phyloP scores from a whole-genome alignment of 2,329 filamentous ascomycete genomes.

The Ploettnerulaceae sp. region DNA sequence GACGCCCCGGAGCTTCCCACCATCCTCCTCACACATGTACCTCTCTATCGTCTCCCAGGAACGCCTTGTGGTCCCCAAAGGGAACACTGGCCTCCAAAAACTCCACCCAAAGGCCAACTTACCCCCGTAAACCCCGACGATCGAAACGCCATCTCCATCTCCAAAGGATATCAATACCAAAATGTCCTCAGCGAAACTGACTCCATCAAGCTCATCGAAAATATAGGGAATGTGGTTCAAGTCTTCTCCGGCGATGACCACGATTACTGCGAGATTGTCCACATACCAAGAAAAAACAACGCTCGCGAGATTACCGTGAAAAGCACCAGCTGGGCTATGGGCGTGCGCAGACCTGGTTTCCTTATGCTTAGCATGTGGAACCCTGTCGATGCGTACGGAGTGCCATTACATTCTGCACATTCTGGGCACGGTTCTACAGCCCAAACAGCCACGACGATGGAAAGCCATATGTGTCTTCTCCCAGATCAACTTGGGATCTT shows the following conservation, averaged over 20 bases:
- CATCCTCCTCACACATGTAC: conserved; percentile 85
- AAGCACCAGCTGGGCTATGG: conserved; percentile 94
- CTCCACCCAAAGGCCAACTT: conserved; percentile 53
- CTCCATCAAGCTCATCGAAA: conserved; percentile 69
- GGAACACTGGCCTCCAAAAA: conserved; percentile 74
- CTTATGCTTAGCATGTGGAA: conserved; percentile 89
- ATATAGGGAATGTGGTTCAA: conserved; percentile 74
- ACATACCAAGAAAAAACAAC: conserved; percentile 56
- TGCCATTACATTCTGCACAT: conserved; percentile 37
- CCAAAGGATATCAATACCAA: conserved; percentile 88
- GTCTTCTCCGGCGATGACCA: conserved; percentile 97
- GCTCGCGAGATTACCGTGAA: conserved; percentile 87
- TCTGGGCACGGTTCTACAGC: conserved; percentile 34
- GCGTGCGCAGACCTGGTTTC: conserved; percentile 81
- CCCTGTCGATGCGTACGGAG: conserved; percentile 62
- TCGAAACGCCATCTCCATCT: conserved; percentile 72
- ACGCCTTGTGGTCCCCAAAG: conserved; percentile 84
- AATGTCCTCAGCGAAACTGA: conserved; percentile 80
- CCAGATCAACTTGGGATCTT: conserved; percentile 85
- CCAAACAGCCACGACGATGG: conserved; percentile 55
- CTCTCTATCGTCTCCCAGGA: conserved; percentile 73
- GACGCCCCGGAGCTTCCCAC: conserved; percentile 66
- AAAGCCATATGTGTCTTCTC: conserved; percentile 85
- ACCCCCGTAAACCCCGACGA: conserved; percentile 55
- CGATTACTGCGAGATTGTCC: conserved; percentile 90